Base-by-base conservation (phyloP, 495 filamentous ascomycete genomes). In the Podospora sp. region DNA sequence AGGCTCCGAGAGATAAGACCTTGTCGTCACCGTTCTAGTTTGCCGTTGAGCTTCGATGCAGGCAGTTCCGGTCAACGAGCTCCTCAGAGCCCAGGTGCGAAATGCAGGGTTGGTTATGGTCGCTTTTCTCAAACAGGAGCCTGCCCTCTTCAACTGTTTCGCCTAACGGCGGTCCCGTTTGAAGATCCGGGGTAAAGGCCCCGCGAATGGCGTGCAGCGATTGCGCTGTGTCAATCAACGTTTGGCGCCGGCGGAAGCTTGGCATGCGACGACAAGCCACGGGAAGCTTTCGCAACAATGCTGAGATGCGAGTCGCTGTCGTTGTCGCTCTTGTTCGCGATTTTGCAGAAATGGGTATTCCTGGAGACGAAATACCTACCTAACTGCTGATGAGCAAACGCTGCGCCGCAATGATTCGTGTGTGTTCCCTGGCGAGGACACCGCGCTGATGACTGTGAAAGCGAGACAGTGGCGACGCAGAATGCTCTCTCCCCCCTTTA, bases 101-200 rank as follows among this genome's bases (percentile, higher is more conserved):
- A 18, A 6, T 46, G 40, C 40, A 46, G 40, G n/a, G 14, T 46
- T 46, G 5, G 11, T 59, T 22, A 14, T 46, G 40, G 9, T 46
- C 40, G 16, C 27, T 33, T 26, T 21, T 27, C 57, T 36, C 57
- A 59, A 27, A 36, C 57, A 33, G 51, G 24, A 25, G 9, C 24
- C 9, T 12, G 60, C 60, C 35, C 26, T 62, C 51, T 40, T 16
- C 51, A 29, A 20, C 25, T 33, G 51, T 27, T 63, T 36, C 50
- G 25, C 18, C 60, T 61, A 61, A 61, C 59, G 59, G 46, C 29
- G 62, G 29, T 33, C 21, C 62, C 62, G 62, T 64, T 64, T 65
- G 63, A 58, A 27, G 63, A 65, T 65, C 63, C 63, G 63, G 63
- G 63, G 63, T 58, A 57, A 36, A 55, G 14, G 21, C 40, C 40